These are phyloP conservation scores for Fusarium pseudonygamai DNA, from an alignment of 2,329 filamentous ascomycete genomes.

Conservation along the genomic window DNA sequence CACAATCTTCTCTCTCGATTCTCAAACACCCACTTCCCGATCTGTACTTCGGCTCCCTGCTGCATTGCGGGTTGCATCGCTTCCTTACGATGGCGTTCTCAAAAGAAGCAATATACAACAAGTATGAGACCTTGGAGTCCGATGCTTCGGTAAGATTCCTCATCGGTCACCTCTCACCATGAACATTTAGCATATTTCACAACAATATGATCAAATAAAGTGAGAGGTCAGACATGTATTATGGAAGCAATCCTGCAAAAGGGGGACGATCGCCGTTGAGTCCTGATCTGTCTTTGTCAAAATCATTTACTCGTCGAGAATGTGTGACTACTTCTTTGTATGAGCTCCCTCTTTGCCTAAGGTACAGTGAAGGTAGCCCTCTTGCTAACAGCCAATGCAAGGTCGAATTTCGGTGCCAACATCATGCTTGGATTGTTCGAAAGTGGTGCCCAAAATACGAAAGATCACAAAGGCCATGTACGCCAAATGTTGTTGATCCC, in stretches of 20 bases:
- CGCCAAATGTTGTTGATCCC: slow-evolving; percentile 37
- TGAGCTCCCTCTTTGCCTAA: background rate
- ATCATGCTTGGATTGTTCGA: slow-evolving; percentile 39
- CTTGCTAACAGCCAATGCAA: slow-evolving; percentile 5
- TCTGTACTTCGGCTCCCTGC: slow-evolving; percentile 21
- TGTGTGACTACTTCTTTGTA: slow-evolving; percentile 43
- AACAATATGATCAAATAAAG: background rate
- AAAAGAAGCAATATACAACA: slow-evolving; percentile 33
- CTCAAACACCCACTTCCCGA: slow-evolving; percentile 18
- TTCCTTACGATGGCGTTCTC: slow-evolving; percentile 21
- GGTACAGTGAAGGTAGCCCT: background rate
- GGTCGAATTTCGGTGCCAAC: slow-evolving; percentile 40
- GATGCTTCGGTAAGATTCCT: slow-evolving; percentile 21
- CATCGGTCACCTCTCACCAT: slow-evolving; percentile 20
- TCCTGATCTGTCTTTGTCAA: background rate
- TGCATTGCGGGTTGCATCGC: slow-evolving; percentile 28
- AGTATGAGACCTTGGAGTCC: slow-evolving; percentile 10
- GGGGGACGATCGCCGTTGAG: background rate
- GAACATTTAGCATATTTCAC: slow-evolving; percentile 1
- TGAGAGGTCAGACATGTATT: slow-evolving; percentile 3
- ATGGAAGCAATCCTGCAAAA: slow-evolving; percentile 1
- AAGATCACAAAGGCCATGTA: slow-evolving; percentile 35
- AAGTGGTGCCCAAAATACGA: slow-evolving; percentile 39
- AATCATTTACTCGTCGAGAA: slow-evolving; percentile 1
- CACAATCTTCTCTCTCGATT: background rate